phyloP scores from a whole-genome alignment of 2,329 filamentous ascomycete species.

The Claviceps humidiphila region DNA sequence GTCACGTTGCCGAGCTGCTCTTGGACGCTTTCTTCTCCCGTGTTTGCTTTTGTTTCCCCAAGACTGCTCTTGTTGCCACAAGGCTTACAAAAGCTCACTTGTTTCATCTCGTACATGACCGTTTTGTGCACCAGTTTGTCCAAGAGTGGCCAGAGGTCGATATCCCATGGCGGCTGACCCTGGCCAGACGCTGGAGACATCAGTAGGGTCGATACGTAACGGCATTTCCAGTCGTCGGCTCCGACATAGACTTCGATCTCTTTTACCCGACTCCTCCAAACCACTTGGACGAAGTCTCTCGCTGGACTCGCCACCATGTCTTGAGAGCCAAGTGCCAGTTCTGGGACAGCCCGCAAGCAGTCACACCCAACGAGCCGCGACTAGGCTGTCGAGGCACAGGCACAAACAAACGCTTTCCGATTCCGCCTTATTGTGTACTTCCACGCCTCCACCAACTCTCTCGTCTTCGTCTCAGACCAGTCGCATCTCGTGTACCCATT shows the following conservation, averaged over 20 bases:
- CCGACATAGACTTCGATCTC: neutral
- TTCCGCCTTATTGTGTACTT: neutral
- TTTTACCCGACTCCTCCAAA: neutral
- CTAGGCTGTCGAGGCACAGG: constrained; percentile 1
- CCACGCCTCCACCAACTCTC: neutral
- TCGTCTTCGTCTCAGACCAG: neutral
- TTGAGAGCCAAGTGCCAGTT: neutral
- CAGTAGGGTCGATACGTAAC: neutral
- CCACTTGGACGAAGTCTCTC: neutral
- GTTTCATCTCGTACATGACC: neutral
- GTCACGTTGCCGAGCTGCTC: neutral
- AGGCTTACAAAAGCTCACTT: neutral
- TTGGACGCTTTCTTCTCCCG: neutral
- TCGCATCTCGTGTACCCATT: constrained; percentile 1
- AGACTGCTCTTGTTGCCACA: neutral
- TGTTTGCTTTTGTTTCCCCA: neutral
- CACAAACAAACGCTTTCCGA: neutral
- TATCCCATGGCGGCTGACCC: neutral
- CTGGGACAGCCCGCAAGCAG: neutral
- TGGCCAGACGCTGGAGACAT: neutral
- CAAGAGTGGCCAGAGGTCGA: neutral
- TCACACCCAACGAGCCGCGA: neutral
- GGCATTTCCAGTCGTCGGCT: neutral
- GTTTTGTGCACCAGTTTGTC: neutral
- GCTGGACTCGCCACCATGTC: neutral